These are phyloP conservation scores for Pythium rishiriense DNA, from an alignment of 352 stramenopile species.

Conservation along the genomic window DNA sequence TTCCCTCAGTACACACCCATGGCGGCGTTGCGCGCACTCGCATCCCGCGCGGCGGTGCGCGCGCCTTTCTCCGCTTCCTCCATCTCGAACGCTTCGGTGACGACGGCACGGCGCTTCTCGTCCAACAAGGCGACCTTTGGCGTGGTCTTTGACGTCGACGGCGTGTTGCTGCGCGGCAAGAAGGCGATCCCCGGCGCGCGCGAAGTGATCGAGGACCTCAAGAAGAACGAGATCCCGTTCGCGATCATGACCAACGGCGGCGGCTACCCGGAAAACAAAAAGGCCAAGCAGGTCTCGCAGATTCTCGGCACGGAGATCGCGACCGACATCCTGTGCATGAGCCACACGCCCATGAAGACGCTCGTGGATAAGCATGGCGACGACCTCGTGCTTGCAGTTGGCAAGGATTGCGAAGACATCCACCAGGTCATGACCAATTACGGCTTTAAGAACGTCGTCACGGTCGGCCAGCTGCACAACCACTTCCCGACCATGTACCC, in stretches of 20 bases:
- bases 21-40: constrained; percentile 5
- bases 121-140: constrained; percentile 56
- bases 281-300: constrained; percentile 65
- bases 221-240: constrained; percentile 60
- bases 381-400: constrained; percentile 77
- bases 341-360: constrained; percentile 80
- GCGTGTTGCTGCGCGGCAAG: constrained; percentile 78
- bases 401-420: constrained; percentile 73
- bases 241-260: constrained; percentile 88
- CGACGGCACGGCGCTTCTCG: constrained; percentile 6
- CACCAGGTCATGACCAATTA: constrained; percentile 70
- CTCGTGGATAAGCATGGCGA: constrained; percentile 64
- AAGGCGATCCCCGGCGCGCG: constrained; percentile 63
- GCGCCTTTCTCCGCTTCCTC: not conserved
- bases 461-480: constrained; percentile 67
- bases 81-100: no score
- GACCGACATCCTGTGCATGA: constrained; percentile 61
- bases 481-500: constrained; percentile 84
- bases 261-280: constrained; percentile 77
- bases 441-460: constrained; percentile 84
- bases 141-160: constrained; percentile 84
- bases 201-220: constrained; percentile 68
- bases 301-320: constrained; percentile 67
- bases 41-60: constrained; percentile 7
- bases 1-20: not conserved